Conservation (phyloP, 139 green algal species). For the Chlamydomonas schloesseri region DNA sequence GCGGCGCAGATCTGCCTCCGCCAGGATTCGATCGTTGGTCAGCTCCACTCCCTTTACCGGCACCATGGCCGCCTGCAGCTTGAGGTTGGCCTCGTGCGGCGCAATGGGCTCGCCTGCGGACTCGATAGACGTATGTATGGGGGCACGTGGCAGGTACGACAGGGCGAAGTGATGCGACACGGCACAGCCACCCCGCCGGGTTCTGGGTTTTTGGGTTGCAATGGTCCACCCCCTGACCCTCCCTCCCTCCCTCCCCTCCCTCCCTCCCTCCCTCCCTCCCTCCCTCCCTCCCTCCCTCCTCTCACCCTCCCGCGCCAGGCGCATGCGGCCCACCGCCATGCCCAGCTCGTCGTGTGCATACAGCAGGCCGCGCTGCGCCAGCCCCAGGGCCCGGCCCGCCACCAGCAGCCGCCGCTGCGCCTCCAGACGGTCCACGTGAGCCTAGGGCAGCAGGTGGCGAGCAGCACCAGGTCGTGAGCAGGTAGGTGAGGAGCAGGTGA, state of each 20-base stretch:
- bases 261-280: too few species aligned
- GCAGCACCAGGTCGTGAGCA: not conserved
- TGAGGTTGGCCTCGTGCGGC: conserved; percentile 72
- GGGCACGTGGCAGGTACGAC: too few species aligned
- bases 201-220: too few species aligned
- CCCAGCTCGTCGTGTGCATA: conserved; percentile 90
- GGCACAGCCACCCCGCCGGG: too few species aligned
- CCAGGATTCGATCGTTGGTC: conserved; percentile 65
- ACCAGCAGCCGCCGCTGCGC: conserved; percentile 75
- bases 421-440: conserved; percentile 76
- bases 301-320: conserved; percentile 58
- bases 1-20: conserved; percentile 70
- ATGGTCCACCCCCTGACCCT: not conserved
- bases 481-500: not conserved
- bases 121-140: too few species aligned
- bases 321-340: conserved; percentile 85
- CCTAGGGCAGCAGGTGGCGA: not conserved
- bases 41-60: conserved; percentile 75
- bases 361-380: conserved; percentile 80
- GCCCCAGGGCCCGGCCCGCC: conserved; percentile 56
- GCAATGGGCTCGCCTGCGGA: conserved; percentile 29
- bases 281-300: too few species aligned
- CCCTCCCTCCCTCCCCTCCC: conserved; percentile 22
- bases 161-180: not conserved
- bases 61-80: conserved; percentile 69